These are phyloP conservation scores for Neofusicoccum umdonicola DNA, from an alignment of 2,329 filamentous ascomycete genomes.

Conservation along the genomic window DNA sequence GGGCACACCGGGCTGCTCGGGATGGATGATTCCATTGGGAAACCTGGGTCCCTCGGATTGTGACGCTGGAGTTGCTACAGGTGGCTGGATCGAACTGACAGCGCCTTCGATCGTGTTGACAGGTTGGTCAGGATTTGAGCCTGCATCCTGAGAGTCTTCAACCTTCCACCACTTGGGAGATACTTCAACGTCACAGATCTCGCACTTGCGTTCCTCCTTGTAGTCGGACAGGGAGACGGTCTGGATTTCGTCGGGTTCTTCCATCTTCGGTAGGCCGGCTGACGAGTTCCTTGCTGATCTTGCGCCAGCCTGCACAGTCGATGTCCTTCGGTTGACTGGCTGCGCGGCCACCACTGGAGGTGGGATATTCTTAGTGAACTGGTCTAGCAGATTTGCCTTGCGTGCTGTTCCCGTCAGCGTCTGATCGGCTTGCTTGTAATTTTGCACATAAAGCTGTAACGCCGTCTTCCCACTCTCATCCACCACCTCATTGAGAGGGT, in stretches of 20 bases:
- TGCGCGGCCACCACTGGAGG: constrained; percentile 31
- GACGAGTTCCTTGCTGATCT: constrained; percentile 31
- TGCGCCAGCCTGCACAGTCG: constrained; percentile 35
- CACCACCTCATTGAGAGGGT: constrained; percentile 74
- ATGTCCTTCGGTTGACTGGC: constrained; percentile 40
- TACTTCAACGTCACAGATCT: constrained; percentile 58
- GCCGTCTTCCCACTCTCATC: constrained; percentile 72
- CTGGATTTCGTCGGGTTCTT: constrained; percentile 33
- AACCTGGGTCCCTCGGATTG: constrained; percentile 13
- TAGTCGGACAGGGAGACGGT: constrained; percentile 19
- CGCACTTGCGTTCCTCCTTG: constrained; percentile 30
- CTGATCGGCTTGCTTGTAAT: constrained; percentile 92
- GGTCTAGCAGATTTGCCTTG: constrained; percentile 77
- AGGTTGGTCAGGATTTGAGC: constrained; percentile 18
- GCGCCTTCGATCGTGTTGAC: constrained; percentile 18
- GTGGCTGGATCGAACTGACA: neutral
- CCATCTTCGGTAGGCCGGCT: constrained; percentile 36
- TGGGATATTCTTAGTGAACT: constrained; percentile 56
- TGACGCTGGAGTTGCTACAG: neutral
- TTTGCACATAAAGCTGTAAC: constrained; percentile 80
- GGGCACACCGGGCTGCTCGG: constrained; percentile 22
- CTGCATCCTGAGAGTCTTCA: constrained; percentile 27
- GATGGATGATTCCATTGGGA: constrained; percentile 22
- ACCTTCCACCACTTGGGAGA: constrained; percentile 61
- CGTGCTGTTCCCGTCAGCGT: constrained; percentile 87